A percentile compares a stretch with the other conserved stretches of the same genome.
phyloP scores from a whole-genome alignment of 192 early-diverging fungal species.

The Coemansia sp. region DNA sequence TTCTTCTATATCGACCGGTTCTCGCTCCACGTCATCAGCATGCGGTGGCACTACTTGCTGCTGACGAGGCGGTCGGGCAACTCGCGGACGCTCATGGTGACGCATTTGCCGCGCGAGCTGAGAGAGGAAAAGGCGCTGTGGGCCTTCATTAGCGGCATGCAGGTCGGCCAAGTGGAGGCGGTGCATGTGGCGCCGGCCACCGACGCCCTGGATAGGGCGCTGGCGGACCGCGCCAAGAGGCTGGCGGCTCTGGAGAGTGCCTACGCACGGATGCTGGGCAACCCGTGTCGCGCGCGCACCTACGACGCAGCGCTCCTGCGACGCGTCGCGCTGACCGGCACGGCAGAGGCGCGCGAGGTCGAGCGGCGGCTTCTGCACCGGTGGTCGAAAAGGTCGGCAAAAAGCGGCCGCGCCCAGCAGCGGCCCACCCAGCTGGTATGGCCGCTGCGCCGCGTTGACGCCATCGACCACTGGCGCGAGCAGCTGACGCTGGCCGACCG shows the following conservation, averaged over 20 bases:
- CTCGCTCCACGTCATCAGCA: conserved; percentile 43
- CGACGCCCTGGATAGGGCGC: conserved; percentile 54
- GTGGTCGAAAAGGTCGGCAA: conserved; percentile 23
- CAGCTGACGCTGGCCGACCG: conserved; percentile 58
- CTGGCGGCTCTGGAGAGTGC: conserved; percentile 58
- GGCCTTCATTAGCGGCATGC: conserved; percentile 61
- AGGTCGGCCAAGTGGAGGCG: conserved; percentile 61
- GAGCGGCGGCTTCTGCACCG: conserved; percentile 33
- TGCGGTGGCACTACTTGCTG: conserved; percentile 56
- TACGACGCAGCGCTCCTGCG: conserved; percentile 61
- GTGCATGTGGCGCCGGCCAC: conserved; percentile 62
- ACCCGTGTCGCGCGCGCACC: conserved; percentile 62
- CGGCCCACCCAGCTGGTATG: not conserved
- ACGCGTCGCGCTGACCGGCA: conserved; percentile 28
- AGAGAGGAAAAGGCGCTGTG: conserved; percentile 54
- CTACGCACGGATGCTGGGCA: conserved; percentile 62
- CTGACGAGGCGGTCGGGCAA: conserved; percentile 44
- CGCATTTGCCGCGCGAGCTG: conserved; percentile 62
- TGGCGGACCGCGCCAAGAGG: conserved; percentile 36
- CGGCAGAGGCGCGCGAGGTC: conserved; percentile 25
- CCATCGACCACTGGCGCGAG: conserved; percentile 62
- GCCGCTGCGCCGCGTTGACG: conserved; percentile 48
- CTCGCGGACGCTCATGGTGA: conserved; percentile 68
- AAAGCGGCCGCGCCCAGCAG: not conserved
- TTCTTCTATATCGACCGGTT: conserved; percentile 54